Percentiles rank a stretch among this genome's conserved stretches.
Evolutionary conservation across 306 rosid species (phyloP).

Genomic region (Glycine latifolia): DNA sequence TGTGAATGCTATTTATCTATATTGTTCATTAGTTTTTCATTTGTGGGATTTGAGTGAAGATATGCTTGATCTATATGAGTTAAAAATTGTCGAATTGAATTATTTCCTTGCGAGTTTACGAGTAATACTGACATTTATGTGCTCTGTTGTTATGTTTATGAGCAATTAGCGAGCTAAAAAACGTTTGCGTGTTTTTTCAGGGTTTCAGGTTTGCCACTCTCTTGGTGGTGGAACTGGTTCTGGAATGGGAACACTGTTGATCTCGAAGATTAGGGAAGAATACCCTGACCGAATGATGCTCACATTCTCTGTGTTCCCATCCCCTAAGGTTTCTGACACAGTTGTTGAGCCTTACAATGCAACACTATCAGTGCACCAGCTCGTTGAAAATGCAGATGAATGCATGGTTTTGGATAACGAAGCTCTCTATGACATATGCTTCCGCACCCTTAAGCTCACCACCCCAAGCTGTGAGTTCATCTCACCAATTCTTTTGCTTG

Average conservation of each 20-base stretch:
- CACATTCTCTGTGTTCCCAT: conserved; percentile 70
- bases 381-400: conserved; percentile 71
- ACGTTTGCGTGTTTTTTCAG: conserved; percentile 28
- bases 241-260: conserved; percentile 71
- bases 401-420: conserved; percentile 77
- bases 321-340: conserved; percentile 70
- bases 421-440: conserved; percentile 72
- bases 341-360: conserved; percentile 77
- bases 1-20: too few species aligned
- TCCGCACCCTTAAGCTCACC: conserved; percentile 69
- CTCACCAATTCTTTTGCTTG: background rate
- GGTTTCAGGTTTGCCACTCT: conserved; percentile 76
- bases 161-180: background rate
- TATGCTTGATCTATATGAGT: too few species aligned
- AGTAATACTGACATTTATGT: too few species aligned
- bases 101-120: too few species aligned
- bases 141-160: too few species aligned
- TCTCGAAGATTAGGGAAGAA: conserved; percentile 73
- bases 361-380: conserved; percentile 70
- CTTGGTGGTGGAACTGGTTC: conserved; percentile 76
- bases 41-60: too few species aligned
- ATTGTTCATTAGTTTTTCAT: too few species aligned
- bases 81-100: too few species aligned
- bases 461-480: conserved; percentile 67
- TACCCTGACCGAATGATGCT: conserved; percentile 77